phyloP scores from a whole-genome alignment of 2,329 filamentous ascomycete species.

The Magnaporthales sp. region DNA sequence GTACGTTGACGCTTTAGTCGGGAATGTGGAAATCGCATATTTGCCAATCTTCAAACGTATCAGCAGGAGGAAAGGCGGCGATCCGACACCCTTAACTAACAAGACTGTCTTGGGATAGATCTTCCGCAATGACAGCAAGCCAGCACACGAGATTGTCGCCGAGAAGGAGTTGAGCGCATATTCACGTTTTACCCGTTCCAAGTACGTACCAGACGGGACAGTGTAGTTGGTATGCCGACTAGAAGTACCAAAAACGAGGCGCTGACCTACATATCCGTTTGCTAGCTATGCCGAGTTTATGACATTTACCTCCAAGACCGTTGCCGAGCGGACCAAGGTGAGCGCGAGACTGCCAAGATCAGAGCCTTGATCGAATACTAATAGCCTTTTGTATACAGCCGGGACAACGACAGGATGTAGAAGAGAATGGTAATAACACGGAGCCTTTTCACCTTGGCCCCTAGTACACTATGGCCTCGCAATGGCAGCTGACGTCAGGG shows the following conservation, averaged over 20 bases:
- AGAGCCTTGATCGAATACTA: neutral
- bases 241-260: neutral
- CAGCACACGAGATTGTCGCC: conserved; percentile 64
- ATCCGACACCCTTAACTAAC: neutral
- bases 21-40: neutral
- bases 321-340: conserved; percentile 66
- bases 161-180: conserved; percentile 74
- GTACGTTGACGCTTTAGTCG: conserved; percentile 38
- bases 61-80: neutral
- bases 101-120: conserved; percentile 41
- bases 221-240: neutral
- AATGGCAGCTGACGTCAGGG: conserved; percentile 4
- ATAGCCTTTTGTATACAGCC: conserved; percentile 23
- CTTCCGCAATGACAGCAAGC: conserved; percentile 69
- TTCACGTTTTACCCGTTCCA: conserved; percentile 69
- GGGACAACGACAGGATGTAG: conserved; percentile 78
- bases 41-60: neutral
- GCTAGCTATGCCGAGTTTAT: conserved; percentile 49
- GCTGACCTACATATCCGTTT: neutral
- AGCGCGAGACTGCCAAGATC: conserved; percentile 3
- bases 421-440: conserved; percentile 56
- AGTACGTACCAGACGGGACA: conserved; percentile 33
- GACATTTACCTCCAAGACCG: conserved; percentile 76
- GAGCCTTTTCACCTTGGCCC: conserved; percentile 9
- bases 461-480: neutral